Evolutionary conservation across 345 rosid species (phyloP), one percentile per base, ranked within the genome.

Genomic region (Excoecaria agallocha): DNA sequence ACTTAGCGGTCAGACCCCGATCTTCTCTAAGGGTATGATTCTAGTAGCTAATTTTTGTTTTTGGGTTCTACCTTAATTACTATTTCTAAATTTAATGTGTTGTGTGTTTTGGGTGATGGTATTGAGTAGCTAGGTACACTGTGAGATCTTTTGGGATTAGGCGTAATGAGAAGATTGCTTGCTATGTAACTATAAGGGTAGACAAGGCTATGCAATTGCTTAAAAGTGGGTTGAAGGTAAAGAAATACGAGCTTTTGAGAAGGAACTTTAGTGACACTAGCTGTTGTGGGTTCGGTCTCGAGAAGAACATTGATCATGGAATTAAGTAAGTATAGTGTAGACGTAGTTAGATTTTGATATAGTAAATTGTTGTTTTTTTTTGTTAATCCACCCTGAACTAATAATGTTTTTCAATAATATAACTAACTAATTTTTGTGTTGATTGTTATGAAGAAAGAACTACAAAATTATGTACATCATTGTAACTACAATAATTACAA

Each of bases 161-260:
- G 80, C 92, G 97, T 85, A 94, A 94, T 8, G 98, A 94, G 57
- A 94, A 94, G 88, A 94, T 94, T 81, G 98, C 98, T 0, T 94
- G 98, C 79, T 89, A 94, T 45, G 98, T 94, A 6, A 94, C 98
- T 1, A 97, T 94, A 12, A 94, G 98, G 68, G 98, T 97, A 9
- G 98, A 94, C 73, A 94, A 94, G 81, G 98, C 98, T 13, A 94
- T 94, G 98, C 98, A 94, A 86, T 87, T 93, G 37, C 86, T 93
- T 19, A 97, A 93, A 84, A 93, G 98, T 45, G 98, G 98, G 2
- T 85, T 94, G 87, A 94, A 94, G 86, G 98, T 94, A 22, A 94
- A 94, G 81, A 97, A 94, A 22, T 94, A 92, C 43, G 97, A 94
- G 86, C 81, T 92, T 24, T 81, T 94, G 79, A 86, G 97, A 79